Base-by-base conservation (phyloP, 1,139 yeast species). In the Saccharomyces hybrid region DNA sequence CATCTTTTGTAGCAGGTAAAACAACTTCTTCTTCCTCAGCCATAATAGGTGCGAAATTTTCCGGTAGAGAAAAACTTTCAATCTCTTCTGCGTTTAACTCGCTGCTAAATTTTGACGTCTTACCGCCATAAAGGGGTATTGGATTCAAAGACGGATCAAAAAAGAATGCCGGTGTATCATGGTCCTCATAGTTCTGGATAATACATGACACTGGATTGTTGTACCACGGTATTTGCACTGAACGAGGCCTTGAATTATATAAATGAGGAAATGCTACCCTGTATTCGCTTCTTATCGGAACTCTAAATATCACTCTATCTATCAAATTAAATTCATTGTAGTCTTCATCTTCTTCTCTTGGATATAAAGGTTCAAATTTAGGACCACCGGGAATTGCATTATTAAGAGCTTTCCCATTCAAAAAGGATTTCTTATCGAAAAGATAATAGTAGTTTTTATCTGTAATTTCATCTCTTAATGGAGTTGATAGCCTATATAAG, bases 311-410 rank as follows among this genome's bases (percentile, higher is more conserved):
- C 28, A 91, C 82, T 63, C 97, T 76, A 66, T 91, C 97, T 51
- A 91, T 78, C 9, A 96, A 81, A 66, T 91, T 90, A 71, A 93
- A 91, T 68, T 93, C 98, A 51, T 89, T 88, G 68, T 80, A 86
- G 65, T 90, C 97, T 59, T 86, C 95, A 2, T 84, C 83, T 60
- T 84, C 84, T 34, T 76, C 75, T 54, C 84, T 86, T 56, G 84
- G 83, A 71, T 76, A 83, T n/a, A 91, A 71, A 0, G 97, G 97
- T 70, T 91, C 98, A 70, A 91, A 93, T 66, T 86, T 88, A 3
- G 99, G 99, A 0, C 99, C 99, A 2, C 97, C 97, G 0, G 97
- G 97, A 46, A 93, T 76, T 1, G 96, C 85, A 53, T 84, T 78
- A 65, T 90, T 90, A 56, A 95, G 76, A 6, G 96, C 93, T 65